Base-by-base conservation (phyloP, 1,139 yeast species). In the Geotrichum candidum region DNA sequence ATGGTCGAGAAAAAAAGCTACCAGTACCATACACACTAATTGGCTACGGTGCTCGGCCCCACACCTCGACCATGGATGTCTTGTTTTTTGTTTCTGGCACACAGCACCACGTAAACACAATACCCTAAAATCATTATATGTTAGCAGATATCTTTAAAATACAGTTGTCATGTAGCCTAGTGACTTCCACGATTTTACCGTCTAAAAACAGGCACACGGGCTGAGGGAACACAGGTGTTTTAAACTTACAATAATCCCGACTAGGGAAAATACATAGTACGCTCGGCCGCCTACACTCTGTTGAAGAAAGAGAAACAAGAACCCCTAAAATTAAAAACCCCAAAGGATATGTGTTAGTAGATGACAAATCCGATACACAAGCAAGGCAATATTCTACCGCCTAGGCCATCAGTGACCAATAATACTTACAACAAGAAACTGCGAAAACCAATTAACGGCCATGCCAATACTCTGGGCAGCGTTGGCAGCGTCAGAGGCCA, bases 391-490 rank as follows among this genome's bases (percentile, higher is more conserved):
- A 18, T 18, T 18, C 18, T 18, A 18, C 18, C 18, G 18, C 1
- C 18, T 18, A 1, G 18, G 18, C 18, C 18, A 29, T 1, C 9
- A 1, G 33, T 29, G 33, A 9, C 10, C 33, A 29, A 29, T 29
- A 48, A 15, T 15, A 54, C 60, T 45, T 46, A 58, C 62, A 18
- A 62, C 57, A 22, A 85, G 68, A 70, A 94, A 92, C 0, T 97
- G 91, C 5, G 96, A 88, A 11, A 88, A 69, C 97, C 98, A 92
- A 73, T 92, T 94, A 78, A 90, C 83, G 13, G 91, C 84, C 0
- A 95, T 89, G 10, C 96, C 98, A 80, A 90, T 87, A 71, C 96
- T 87, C 74, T 94, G 99, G 0, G 98, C 97, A 57, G 85, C 80
- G 1, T 92, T 95, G 63, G 85, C 87, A 2, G 94, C 95, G 61